phyloP scores from a whole-genome alignment of 768 basidiomycete species.

The Multifurca ochricompacta region DNA sequence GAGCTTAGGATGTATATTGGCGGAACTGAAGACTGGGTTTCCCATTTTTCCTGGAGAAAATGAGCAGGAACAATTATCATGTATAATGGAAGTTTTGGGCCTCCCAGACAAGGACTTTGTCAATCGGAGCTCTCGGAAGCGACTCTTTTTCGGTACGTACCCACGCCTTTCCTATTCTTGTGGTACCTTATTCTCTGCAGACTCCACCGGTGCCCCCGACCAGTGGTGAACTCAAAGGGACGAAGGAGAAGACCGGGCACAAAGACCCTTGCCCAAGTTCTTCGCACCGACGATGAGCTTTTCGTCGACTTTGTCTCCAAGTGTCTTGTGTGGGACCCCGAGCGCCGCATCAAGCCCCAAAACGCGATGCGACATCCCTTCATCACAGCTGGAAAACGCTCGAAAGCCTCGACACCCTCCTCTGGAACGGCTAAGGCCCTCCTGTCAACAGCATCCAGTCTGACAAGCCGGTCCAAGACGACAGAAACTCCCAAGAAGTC shows the following conservation, averaged over 20 bases:
- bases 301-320: slow-evolving; percentile 97
- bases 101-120: slow-evolving; percentile 92
- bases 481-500: slow-evolving; percentile 84
- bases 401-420: slow-evolving; percentile 37
- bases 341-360: slow-evolving; percentile 89
- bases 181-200: slow-evolving; percentile 33
- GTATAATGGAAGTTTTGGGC: slow-evolving; percentile 99
- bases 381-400: slow-evolving; percentile 53
- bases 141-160: slow-evolving; percentile 87
- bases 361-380: slow-evolving; percentile 89
- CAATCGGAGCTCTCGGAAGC: slow-evolving; percentile 87
- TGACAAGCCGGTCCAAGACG: slow-evolving; percentile 45
- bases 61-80: slow-evolving; percentile 95
- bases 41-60: slow-evolving; percentile 99
- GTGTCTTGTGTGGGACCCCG: slow-evolving; percentile 98
- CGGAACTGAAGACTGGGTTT: slow-evolving; percentile 94
- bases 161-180: neutral
- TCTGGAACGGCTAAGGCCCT: slow-evolving; percentile 45
- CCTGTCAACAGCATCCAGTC: slow-evolving; percentile 48
- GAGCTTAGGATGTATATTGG: slow-evolving; percentile 97
- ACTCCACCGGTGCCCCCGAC: slow-evolving; percentile 90
- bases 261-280: slow-evolving; percentile 81
- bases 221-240: slow-evolving; percentile 95
- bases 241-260: slow-evolving; percentile 85
- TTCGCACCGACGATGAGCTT: slow-evolving; percentile 88